Percentiles rank a stretch among this genome's conserved stretches.
phyloP scores from a whole-genome alignment of 176 grass and related monocot species.

The Oryza australiensis region DNA sequence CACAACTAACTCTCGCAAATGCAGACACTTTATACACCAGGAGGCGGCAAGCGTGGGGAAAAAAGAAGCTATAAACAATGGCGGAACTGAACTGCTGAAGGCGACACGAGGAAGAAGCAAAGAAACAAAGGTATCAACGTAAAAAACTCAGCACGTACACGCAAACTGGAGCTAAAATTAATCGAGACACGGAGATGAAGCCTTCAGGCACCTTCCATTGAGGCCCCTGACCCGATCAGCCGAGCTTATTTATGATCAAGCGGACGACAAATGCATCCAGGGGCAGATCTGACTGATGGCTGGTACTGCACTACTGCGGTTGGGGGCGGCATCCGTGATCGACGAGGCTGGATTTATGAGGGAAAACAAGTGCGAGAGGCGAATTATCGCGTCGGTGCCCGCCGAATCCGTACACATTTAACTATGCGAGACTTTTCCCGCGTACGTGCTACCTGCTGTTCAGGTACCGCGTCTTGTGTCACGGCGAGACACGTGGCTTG shows the following conservation, averaged over 20 bases:
- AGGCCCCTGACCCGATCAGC: background rate
- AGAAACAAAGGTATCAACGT: conserved; percentile 28
- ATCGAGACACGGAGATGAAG: background rate
- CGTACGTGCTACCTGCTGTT: conserved; percentile 46
- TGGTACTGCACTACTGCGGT: conserved; percentile 29
- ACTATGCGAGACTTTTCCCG: background rate
- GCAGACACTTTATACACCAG: background rate
- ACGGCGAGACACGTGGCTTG: conserved; percentile 28
- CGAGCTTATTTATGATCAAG: conserved; percentile 11
- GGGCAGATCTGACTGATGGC: conserved; percentile 22
- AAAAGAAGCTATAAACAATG: conserved; percentile 49
- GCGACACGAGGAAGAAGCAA: conserved; percentile 43
- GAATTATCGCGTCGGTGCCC: conserved; percentile 41
- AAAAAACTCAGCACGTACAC: conserved; percentile 17
- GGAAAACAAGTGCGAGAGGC: background rate
- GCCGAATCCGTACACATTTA: conserved; percentile 9
- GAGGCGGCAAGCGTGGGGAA: background rate
- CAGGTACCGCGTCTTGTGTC: conserved; percentile 20
- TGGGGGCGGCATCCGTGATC: conserved; percentile 43
- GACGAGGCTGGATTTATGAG: conserved; percentile 38
- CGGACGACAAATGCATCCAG: background rate
- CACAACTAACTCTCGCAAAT: background rate
- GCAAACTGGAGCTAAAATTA: background rate
- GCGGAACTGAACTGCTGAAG: conserved; percentile 16
- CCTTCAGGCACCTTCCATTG: conserved; percentile 17